Evolutionary conservation across 805 yeast species (phyloP), one percentile per base, ranked within the genome.

Genomic region (Metschnikowia dekortorum): DNA sequence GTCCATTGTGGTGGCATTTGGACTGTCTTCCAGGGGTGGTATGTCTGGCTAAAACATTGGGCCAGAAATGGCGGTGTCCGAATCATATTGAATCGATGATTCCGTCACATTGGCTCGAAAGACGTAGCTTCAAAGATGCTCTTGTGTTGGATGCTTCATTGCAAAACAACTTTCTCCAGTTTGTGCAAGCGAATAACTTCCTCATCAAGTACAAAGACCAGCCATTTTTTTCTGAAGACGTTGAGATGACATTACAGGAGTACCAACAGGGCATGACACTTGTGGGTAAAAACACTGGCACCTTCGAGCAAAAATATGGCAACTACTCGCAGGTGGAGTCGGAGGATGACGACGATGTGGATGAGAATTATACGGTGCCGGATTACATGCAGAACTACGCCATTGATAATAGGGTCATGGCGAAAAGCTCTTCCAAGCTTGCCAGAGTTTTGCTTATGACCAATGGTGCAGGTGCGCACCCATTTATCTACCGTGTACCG

Each of bases 41-140:
- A 57, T 76, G 88, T 13, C 74, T 85, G 6, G 80, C 85, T 16
- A 88, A 89, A 59, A 82, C 85, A 38, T 63, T 87, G 40, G 95
- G 94, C 1, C 74, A 75, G 41, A 87, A 84, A 65, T 92, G 97
- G 98, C 83, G 81, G 69, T 94, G 96, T 66, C 98, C 97, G 2
- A 85, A 87, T 57, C 97, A 89, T 69, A 80, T 82, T 18, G 86
- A 79, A 43, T 72, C 67, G 39, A 65, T 80, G 22, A 54, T 75
- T n/a, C 74, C 74, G 31, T 57, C 73, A 11, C 69, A 75, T 49
- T 54, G 69, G 50, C 58, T 56, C 46, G 62, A 62, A 31, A 58
- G 66, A 47, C 69, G 89, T 46, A 72, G 76, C 60, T 73, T 79
- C 56, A 78, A 74, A 56, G 79, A 76, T 55, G 81, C 81, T 41